Conservation (phyloP, 768 basidiomycete species). For the Leucocoprinus leucothites region DNA sequence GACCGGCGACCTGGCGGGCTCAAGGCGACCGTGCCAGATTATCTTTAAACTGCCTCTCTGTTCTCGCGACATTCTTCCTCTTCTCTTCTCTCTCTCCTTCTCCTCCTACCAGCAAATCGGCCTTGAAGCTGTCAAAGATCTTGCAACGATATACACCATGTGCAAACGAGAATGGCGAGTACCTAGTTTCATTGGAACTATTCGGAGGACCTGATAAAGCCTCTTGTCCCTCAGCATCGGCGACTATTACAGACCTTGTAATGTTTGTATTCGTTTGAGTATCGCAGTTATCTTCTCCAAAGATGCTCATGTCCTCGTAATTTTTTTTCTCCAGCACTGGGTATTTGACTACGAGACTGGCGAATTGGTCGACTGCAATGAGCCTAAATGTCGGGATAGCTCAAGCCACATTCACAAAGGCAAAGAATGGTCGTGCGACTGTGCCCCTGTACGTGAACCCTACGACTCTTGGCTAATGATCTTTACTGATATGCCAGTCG, state of each 20-base stretch:
- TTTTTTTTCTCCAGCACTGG: constrained; percentile 47
- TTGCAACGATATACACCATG: constrained; percentile 28
- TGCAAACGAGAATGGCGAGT: constrained; percentile 47
- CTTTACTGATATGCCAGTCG: background rate
- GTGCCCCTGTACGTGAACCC: constrained; percentile 4
- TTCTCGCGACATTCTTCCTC: background rate
- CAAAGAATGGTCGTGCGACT: constrained; percentile 8
- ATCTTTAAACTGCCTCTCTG: too few species aligned
- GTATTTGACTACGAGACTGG: constrained; percentile 63
- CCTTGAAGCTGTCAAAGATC: background rate
- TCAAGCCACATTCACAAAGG: constrained; percentile 52
- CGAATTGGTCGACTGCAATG: constrained; percentile 51
- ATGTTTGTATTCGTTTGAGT: constrained; percentile 26
- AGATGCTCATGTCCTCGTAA: background rate
- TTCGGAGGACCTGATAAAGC: background rate
- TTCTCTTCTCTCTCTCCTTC: background rate
- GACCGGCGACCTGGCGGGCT: too few species aligned
- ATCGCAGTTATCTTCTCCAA: constrained; percentile 1
- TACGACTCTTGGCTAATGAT: background rate
- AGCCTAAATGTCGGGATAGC: constrained; percentile 50
- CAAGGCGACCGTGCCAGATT: too few species aligned
- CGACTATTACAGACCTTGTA: constrained; percentile 42
- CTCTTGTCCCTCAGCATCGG: constrained; percentile 27
- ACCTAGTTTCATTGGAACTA: background rate
- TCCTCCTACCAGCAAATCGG: too few species aligned